Evolutionary conservation across 2,329 filamentous ascomycete genomes (phyloP).

Genomic region (Fusarium praegraminearum): DNA sequence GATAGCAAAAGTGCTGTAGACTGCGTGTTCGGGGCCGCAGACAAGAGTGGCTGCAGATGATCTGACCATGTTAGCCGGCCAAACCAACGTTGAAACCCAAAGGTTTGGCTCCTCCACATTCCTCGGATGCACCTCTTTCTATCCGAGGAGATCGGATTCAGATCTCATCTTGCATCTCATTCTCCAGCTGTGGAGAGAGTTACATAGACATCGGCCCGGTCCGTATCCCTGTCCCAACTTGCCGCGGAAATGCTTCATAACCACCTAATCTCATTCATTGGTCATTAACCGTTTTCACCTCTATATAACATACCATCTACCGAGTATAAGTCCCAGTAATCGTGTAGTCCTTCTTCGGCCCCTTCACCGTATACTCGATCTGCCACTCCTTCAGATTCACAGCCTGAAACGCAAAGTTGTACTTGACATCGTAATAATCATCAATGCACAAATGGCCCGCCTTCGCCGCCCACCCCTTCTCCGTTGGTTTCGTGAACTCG

Average conservation of each 20-base stretch:
- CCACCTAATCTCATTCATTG: neutral
- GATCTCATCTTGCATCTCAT: neutral
- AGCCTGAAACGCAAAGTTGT: slow-evolving; percentile 73
- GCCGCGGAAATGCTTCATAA: neutral
- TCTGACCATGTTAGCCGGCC: neutral
- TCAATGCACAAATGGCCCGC: slow-evolving; percentile 77
- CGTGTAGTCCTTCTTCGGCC: slow-evolving; percentile 79
- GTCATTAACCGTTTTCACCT: neutral
- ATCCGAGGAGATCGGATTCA: slow-evolving; percentile 8
- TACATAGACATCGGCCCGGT: slow-evolving; percentile 12
- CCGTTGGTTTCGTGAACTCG: slow-evolving; percentile 63
- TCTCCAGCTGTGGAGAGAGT: slow-evolving; percentile 8
- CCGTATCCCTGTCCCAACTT: neutral
- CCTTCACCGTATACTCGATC: slow-evolving; percentile 74
- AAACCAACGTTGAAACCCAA: neutral
- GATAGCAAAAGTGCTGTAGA: too few relatives aligned
- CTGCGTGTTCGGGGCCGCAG: neutral
- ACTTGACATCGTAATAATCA: slow-evolving; percentile 77
- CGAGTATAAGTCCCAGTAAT: slow-evolving; percentile 67
- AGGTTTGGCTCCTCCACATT: slow-evolving; percentile 5
- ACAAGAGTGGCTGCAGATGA: slow-evolving; percentile 5
- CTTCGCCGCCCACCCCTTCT: slow-evolving; percentile 70
- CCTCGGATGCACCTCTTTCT: slow-evolving; percentile 9
- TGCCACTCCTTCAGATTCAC: slow-evolving; percentile 69
- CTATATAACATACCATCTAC: slow-evolving; percentile 19